A percentile compares a stretch with the other conserved stretches of the same genome.
phyloP scores from a whole-genome alignment of 768 basidiomycete genomes.

The Boletus insuetus region DNA sequence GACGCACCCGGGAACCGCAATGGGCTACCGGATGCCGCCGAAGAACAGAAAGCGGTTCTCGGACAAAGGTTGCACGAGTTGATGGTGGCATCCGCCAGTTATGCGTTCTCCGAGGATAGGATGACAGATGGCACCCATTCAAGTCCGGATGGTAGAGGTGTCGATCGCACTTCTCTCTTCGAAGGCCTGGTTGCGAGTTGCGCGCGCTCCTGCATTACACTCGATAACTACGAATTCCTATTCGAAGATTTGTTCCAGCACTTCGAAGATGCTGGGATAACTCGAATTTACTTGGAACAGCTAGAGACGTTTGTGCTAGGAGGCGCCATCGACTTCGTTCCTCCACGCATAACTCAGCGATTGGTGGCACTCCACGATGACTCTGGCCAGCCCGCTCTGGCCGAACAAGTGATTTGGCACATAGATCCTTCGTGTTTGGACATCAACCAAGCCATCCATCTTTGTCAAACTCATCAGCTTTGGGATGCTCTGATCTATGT shows the following conservation, averaged over 20 bases:
- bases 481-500: constrained; percentile 96
- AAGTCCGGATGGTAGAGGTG: constrained; percentile 81
- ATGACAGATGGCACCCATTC: constrained; percentile 86
- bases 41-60: constrained; percentile 60
- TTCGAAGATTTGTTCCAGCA: constrained; percentile 93
- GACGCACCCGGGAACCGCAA: constrained; percentile 84
- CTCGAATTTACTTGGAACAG: constrained; percentile 76
- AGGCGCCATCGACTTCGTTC: constrained; percentile 67
- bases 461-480: constrained; percentile 80
- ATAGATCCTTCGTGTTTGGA: constrained; percentile 90
- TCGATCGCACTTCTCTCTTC: constrained; percentile 88
- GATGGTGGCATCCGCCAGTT: constrained; percentile 83
- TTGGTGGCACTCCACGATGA: constrained; percentile 78
- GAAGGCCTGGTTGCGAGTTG: constrained; percentile 80
- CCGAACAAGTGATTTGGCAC: constrained; percentile 93
- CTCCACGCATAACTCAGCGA: constrained; percentile 85
- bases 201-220: constrained; percentile 74
- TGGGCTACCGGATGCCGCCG: constrained; percentile 69
- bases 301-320: constrained; percentile 82
- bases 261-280: constrained; percentile 82
- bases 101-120: constrained; percentile 93
- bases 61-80: constrained; percentile 76
- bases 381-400: constrained; percentile 64
- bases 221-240: constrained; percentile 80
- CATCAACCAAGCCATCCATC: constrained; percentile 84